These are phyloP conservation scores for Polytolypa hystricis DNA, from an alignment of 2,329 filamentous ascomycete genomes.

Conservation along the genomic window DNA sequence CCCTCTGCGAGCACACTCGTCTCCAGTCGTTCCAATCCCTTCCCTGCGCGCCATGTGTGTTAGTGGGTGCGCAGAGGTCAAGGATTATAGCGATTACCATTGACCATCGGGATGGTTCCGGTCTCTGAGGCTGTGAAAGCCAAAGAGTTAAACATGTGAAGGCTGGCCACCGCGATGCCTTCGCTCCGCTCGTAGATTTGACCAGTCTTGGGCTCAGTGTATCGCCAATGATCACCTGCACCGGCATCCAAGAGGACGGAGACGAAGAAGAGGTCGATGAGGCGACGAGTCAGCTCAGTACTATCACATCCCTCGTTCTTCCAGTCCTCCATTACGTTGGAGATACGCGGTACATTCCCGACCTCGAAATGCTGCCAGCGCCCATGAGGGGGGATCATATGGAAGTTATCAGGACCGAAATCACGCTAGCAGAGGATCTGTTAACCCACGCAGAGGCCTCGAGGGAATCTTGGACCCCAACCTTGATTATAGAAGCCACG, in stretches of 20 bases:
- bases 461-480: slow-evolving; percentile 13
- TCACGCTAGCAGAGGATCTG: slow-evolving; percentile 31
- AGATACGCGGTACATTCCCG: slow-evolving; percentile 41
- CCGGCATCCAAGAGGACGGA: slow-evolving; percentile 48
- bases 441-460: neutral
- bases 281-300: slow-evolving; percentile 39
- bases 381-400: slow-evolving; percentile 43
- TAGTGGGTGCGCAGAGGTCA: neutral
- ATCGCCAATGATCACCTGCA: slow-evolving; percentile 41
- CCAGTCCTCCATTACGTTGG: slow-evolving; percentile 36
- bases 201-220: slow-evolving; percentile 28
- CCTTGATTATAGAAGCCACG: slow-evolving; percentile 34
- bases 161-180: slow-evolving; percentile 41
- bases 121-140: slow-evolving; percentile 24
- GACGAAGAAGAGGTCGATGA: slow-evolving; percentile 53
- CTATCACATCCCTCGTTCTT: slow-evolving; percentile 29
- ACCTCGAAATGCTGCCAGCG: slow-evolving; percentile 54
- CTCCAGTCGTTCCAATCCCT: slow-evolving; percentile 26
- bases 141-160: slow-evolving; percentile 40
- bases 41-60: slow-evolving; percentile 15
- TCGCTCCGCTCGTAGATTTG: slow-evolving; percentile 35
- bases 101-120: slow-evolving; percentile 18
- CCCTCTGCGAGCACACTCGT: slow-evolving; percentile 24
- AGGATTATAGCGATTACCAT: slow-evolving; percentile 22
- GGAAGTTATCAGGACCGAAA: slow-evolving; percentile 38